Evolutionary conservation across 2,329 filamentous ascomycete species (phyloP), one percentile per base, ranked within the genome.

Genomic region (Didymella keratinophila): DNA sequence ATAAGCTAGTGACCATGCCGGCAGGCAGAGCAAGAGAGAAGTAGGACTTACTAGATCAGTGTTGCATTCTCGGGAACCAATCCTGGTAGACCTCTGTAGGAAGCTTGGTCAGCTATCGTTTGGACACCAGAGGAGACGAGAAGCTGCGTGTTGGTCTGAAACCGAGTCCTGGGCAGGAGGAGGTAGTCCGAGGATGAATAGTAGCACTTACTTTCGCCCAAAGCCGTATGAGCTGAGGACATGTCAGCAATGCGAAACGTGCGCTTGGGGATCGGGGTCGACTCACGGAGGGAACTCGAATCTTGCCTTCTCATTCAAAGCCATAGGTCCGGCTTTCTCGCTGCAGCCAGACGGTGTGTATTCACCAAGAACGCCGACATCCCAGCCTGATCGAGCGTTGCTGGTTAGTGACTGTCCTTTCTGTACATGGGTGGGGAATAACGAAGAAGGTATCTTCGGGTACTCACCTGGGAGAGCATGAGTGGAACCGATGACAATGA

Each of bases 221-320:
- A 77, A 78, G 36, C 71, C 76, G 64, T 72, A 77, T 53, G 76
- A 74, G 60, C 76, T 78, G 55, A 16, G 8, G 9, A 55, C 58
- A 47, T 23, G 61, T 73, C 61, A 74, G 71, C 36, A 49, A 42
- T 56, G 43, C 16, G 36, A 16, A 18, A 23, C 30, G 16, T 20
- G 18, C 16, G 9, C 51, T 20, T 11, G n/a, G 14, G 34, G 18
- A 51, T 23, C 43, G 27, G 23, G 45, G 60, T 61, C 12, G 37
- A 72, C 85, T 78, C 84, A 93, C 89, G 85, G 83, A 63, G 88
- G 85, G 75, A 98, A 97, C 67, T 88, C 89, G 65, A 99, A 84
- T 50, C 87, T 91, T 52, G 92, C 89, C 82, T 91, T 94, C 85
- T 98, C 94, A 76, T 94, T 93, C 58, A 96, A 82, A 75, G 89